Conservation (phyloP, 2,329 filamentous ascomycete genomes). For the Microcera coccophila region DNA sequence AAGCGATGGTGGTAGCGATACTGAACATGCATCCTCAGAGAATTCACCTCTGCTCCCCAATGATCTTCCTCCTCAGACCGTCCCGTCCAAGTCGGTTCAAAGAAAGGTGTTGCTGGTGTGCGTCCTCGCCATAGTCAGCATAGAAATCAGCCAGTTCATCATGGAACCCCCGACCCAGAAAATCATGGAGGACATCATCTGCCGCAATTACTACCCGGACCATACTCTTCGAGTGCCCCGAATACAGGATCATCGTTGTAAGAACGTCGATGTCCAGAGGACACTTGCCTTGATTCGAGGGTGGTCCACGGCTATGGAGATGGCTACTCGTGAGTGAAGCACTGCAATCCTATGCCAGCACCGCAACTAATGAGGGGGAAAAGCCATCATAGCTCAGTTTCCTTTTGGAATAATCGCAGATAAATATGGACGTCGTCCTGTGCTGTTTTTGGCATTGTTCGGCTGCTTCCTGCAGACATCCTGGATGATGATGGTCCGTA, state of each 20-base stretch:
- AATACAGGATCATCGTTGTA: slow-evolving; percentile 44
- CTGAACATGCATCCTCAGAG: slow-evolving; percentile 12
- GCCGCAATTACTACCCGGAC: slow-evolving; percentile 45
- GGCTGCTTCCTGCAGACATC: slow-evolving; percentile 27
- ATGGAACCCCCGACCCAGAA: slow-evolving; percentile 43
- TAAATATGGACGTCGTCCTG: slow-evolving; percentile 41
- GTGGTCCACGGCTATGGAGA: slow-evolving; percentile 43
- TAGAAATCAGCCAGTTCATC: slow-evolving; percentile 39
- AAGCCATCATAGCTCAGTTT: slow-evolving; percentile 41
- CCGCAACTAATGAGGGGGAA: slow-evolving; percentile 6
- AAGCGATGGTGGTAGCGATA: slow-evolving; percentile 5
- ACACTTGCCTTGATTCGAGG: slow-evolving; percentile 50
- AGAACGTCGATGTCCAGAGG: slow-evolving; percentile 46
- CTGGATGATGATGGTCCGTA: slow-evolving; percentile 33
- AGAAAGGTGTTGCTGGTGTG: slow-evolving; percentile 31
- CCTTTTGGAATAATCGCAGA: slow-evolving; percentile 47
- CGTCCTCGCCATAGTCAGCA: slow-evolving; percentile 39
- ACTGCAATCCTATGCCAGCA: too few relatives aligned
- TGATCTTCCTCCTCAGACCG: slow-evolving; percentile 14
- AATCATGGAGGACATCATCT: slow-evolving; percentile 53
- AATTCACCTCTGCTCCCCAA: slow-evolving; percentile 19
- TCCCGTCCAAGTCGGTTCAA: slow-evolving; percentile 25
- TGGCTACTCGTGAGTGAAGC: slow-evolving; percentile 40
- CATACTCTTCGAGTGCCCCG: slow-evolving; percentile 28
- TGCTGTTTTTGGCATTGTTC: slow-evolving; percentile 37